phyloP scores from a whole-genome alignment of 352 stramenopile species.

The Pythium folliculosum region DNA sequence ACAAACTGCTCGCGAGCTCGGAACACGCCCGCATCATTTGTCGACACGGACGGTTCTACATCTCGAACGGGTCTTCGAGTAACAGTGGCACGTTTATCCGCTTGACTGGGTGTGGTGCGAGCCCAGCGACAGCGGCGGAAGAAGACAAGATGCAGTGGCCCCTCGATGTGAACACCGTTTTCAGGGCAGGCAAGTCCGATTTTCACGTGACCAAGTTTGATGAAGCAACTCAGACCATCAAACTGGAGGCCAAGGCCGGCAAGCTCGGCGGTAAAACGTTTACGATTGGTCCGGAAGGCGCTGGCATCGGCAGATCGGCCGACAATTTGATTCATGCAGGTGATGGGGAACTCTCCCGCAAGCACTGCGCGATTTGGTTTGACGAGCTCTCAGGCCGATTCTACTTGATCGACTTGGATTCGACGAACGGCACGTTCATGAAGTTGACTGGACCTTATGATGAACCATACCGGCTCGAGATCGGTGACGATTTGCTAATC shows the following conservation, averaged over 20 bases:
- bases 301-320: conserved; percentile 79
- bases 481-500: conserved; percentile 96
- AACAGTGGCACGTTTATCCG: conserved; percentile 73
- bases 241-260: conserved; percentile 57
- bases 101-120: conserved; percentile 40
- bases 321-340: conserved; percentile 93
- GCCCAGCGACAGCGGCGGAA: conserved; percentile 31
- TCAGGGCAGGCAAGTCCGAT: conserved; percentile 82
- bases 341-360: conserved; percentile 94
- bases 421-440: conserved; percentile 96
- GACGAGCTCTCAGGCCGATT: conserved; percentile 75
- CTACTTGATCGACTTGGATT: conserved; percentile 86
- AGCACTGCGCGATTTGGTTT: conserved; percentile 94
- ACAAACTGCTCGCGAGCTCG: conserved; percentile 55
- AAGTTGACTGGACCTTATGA: conserved; percentile 92
- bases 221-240: conserved; percentile 51
- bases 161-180: conserved; percentile 54
- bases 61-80: conserved; percentile 46
- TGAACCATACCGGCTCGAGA: conserved; percentile 90
- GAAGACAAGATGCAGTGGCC: conserved; percentile 83
- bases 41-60: conserved; percentile 61
- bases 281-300: conserved; percentile 86
- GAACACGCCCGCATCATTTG: conserved; percentile 67
- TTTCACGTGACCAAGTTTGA: conserved; percentile 68
- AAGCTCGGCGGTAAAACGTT: conserved; percentile 74